phyloP scores from a whole-genome alignment of 2,329 filamentous ascomycete genomes.

The Lasiodiplodia citricola region DNA sequence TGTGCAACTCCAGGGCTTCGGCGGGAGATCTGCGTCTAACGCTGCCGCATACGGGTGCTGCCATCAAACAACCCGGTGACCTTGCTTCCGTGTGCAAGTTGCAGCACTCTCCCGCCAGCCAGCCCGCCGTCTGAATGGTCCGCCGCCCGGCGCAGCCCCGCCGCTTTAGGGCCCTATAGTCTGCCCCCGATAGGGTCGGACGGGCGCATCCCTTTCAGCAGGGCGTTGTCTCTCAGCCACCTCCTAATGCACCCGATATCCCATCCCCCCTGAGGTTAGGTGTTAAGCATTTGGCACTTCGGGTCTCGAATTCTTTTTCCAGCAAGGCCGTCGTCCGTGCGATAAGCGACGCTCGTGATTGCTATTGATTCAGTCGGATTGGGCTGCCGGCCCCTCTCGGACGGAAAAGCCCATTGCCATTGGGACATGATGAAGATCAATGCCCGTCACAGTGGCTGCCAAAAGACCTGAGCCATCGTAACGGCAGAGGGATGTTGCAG shows the following conservation, averaged over 20 bases:
- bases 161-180: not conserved
- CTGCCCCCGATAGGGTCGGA: not conserved
- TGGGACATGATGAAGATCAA: not conserved
- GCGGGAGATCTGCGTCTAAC: conserved; percentile 27
- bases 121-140: not conserved
- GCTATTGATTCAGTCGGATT: conserved; percentile 14
- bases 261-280: conserved; percentile 10
- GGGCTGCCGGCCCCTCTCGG: not conserved
- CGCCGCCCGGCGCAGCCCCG: not conserved
- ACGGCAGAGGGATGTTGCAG: too few species aligned
- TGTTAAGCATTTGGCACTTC: conserved; percentile 5
- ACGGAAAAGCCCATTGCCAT: not conserved
- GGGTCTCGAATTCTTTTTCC: conserved; percentile 1
- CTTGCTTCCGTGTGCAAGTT: conserved; percentile 2
- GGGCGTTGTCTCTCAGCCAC: conserved; percentile 14
- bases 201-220: conserved; percentile 10
- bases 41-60: conserved; percentile 24
- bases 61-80: conserved; percentile 3
- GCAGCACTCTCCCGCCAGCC: not conserved
- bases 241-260: conserved; percentile 23
- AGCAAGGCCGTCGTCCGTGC: conserved; percentile 15
- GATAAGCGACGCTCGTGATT: conserved; percentile 10
- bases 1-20: conserved; percentile 20
- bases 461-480: too few species aligned
- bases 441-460: not conserved